A percentile compares a stretch with the other conserved stretches of the same genome.
Conservation (phyloP, 192 early-diverging fungal species). For the Backusella circina region DNA sequence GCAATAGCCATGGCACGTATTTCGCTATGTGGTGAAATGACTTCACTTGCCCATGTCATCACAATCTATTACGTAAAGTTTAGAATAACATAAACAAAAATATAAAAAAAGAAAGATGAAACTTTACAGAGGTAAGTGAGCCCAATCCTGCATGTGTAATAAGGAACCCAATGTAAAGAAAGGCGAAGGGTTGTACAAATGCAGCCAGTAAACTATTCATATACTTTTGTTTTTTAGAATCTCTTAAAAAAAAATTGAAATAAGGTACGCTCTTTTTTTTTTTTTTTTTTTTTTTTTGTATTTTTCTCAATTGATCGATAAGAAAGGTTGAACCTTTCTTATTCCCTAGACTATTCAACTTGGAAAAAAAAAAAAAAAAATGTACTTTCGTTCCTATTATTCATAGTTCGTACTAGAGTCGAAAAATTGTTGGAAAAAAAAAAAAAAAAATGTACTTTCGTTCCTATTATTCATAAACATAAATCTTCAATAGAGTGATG, state of each 20-base stretch:
- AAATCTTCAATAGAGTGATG: no score
- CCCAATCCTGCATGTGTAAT: constrained; percentile 27
- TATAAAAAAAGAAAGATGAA: background rate
- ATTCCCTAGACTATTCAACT: no score
- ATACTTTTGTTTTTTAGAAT: background rate
- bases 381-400: no score
- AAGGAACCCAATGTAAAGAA: constrained; percentile 29
- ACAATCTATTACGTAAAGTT: constrained; percentile 15
- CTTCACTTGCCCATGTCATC: constrained; percentile 38
- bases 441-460: no score
- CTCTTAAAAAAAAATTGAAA: no score
- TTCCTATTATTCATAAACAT: no score
- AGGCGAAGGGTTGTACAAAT: constrained; percentile 33
- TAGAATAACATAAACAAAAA: background rate
- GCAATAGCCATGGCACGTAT: constrained; percentile 31
- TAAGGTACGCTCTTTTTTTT: no score
- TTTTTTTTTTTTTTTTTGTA: background rate
- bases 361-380: no score
- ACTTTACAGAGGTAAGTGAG: constrained; percentile 24
- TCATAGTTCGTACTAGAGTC: no score
- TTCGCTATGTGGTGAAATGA: constrained; percentile 23
- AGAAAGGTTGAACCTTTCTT: no score
- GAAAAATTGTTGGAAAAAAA: no score
- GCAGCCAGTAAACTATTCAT: constrained; percentile 20
- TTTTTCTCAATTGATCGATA: no score